Evolutionary conservation across 495 filamentous ascomycete species (phyloP), one percentile per base, ranked within the genome.

Genomic region (Pyrenula aspistea): DNA sequence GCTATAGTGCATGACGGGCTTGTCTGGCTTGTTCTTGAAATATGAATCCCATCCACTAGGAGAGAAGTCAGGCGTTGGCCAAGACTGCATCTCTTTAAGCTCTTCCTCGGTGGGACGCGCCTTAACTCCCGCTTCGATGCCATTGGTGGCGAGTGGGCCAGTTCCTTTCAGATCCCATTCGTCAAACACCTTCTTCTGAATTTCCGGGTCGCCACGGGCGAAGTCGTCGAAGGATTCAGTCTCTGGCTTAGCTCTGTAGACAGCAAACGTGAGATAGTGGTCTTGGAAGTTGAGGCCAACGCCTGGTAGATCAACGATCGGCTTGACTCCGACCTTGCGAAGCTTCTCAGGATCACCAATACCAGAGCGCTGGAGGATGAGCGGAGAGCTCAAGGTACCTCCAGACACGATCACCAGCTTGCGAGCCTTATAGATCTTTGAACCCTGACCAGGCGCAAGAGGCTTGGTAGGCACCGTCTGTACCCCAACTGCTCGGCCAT

Each of bases 261-360:
- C 77, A 2, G 86, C 81, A 67, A 91, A 90, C 1, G 85, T 89
- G 25, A 93, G 78, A 65, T 93, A 89, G 60, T 92, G 88, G 67
- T 91, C 87, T 65, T 91, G 87, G 78, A 89, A 91, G 69, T 91
- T 91, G 25, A 84, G 75, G 56, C 87, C 88, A 53, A 92, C 86
- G 42, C 88, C 88, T 0, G 87, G 87, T n/a, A 91, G 80, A 61
- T 92, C 78, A 56, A 90, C 79, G 15, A 87, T 70, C 19, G 85
- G 85, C 71, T 84, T 72, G 56, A 91, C 83, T 10, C 88, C 86
- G 24, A 76, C 85, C 36, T 74, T 74, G 56, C 78, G 80, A 21
- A 92, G 77, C 69, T 87, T 90, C 66, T 84, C 76, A n/a, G 86
- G 79, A 67, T 90, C 82, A 55, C 69, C 75, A 51, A 88, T 80